These are phyloP conservation scores for Kuraishia ogatae DNA, from an alignment of 805 yeast genomes.

Conservation along the genomic window DNA sequence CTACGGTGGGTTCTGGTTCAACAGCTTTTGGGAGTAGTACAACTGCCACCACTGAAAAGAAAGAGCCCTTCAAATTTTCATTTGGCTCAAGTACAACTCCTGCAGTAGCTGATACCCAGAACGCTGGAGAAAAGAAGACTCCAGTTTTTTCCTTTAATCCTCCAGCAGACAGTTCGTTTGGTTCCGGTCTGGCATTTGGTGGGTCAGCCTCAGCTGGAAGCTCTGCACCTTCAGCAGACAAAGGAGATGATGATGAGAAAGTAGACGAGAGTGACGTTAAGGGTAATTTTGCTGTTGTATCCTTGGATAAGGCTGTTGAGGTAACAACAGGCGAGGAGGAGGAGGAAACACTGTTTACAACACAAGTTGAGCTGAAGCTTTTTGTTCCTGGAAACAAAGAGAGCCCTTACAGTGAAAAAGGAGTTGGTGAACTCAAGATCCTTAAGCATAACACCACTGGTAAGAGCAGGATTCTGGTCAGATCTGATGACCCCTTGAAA, in stretches of 20 bases:
- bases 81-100: background rate
- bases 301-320: constrained; percentile 41
- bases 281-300: constrained; percentile 37
- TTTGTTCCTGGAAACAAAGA: constrained; percentile 40
- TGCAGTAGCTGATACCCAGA: background rate
- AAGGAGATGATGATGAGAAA: constrained; percentile 20
- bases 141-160: constrained; percentile 14
- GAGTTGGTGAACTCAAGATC: constrained; percentile 78
- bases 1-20: background rate
- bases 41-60: background rate
- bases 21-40: background rate
- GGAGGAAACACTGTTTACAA: constrained; percentile 55
- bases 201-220: constrained; percentile 3
- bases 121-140: background rate
- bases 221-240: constrained; percentile 6
- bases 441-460: constrained; percentile 50
- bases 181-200: constrained; percentile 16
- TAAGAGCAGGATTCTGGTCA: constrained; percentile 63
- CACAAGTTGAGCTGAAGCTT: constrained; percentile 64
- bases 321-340: constrained; percentile 79
- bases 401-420: constrained; percentile 50
- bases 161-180: constrained; percentile 10
- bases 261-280: constrained; percentile 36
- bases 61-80: background rate
- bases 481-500: constrained; percentile 78